These are phyloP conservation scores for Telfairia occidentalis DNA, from an alignment of 331 rosid species.

Conservation along the genomic window DNA sequence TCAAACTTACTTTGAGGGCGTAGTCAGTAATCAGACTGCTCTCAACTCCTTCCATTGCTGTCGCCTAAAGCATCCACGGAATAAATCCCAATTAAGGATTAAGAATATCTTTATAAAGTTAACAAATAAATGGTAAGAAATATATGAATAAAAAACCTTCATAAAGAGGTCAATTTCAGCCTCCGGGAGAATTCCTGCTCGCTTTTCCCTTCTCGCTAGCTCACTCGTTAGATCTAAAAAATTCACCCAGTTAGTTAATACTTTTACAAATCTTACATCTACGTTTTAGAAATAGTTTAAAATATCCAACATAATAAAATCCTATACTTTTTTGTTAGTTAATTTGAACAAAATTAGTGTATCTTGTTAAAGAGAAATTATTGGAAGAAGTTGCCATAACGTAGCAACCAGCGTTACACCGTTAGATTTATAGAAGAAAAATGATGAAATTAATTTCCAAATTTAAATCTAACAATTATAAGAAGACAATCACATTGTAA, in stretches of 20 bases:
- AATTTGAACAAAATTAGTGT: too few species aligned
- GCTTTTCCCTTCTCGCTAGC: slow-evolving; percentile 65
- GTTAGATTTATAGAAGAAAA: too few species aligned
- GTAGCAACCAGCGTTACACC: too few species aligned
- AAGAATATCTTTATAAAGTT: not conserved
- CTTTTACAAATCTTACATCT: too few species aligned
- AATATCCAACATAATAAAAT: too few species aligned
- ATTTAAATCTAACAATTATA: too few species aligned
- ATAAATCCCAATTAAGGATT: not conserved
- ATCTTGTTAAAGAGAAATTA: too few species aligned
- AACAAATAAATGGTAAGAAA: not conserved
- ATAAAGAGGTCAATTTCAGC: slow-evolving; percentile 81
- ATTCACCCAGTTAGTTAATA: not conserved
- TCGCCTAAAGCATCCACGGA: not conserved
- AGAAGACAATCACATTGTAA: too few species aligned
- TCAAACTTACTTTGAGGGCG: slow-evolving; percentile 54
- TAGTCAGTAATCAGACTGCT: slow-evolving; percentile 76
- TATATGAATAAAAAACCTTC: slow-evolving; percentile 31
- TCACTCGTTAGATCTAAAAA: slow-evolving; percentile 54
- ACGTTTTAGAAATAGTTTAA: too few species aligned
- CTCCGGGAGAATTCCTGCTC: slow-evolving; percentile 66
- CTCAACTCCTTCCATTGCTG: slow-evolving; percentile 60
- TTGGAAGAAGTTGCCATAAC: too few species aligned
- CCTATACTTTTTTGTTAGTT: too few species aligned
- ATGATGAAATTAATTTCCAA: too few species aligned